These are phyloP conservation scores for Pseudoneurospora amorphoporcata DNA, from an alignment of 495 filamentous ascomycete species.

Conservation along the genomic window DNA sequence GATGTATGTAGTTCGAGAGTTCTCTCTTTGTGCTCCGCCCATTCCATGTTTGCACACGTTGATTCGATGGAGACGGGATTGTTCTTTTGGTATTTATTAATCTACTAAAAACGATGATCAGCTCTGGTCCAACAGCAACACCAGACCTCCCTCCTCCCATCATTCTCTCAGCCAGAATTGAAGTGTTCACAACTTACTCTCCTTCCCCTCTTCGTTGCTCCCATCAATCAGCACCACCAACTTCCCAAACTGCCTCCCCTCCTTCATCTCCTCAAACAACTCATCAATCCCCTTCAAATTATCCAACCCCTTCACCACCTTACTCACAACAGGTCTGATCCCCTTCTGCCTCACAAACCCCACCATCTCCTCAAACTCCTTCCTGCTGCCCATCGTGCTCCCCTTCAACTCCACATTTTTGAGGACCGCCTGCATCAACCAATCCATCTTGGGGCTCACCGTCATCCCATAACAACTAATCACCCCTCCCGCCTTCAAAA, in stretches of 20 bases:
- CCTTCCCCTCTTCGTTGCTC: slow-evolving; percentile 3
- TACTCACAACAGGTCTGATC: slow-evolving; percentile 54
- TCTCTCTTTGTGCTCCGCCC: background rate
- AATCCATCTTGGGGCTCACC: slow-evolving; percentile 59
- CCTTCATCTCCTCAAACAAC: slow-evolving; percentile 66
- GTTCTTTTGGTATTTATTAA: background rate
- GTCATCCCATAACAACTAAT: slow-evolving; percentile 74
- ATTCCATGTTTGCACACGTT: no score
- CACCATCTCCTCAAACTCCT: slow-evolving; percentile 69
- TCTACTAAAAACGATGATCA: background rate
- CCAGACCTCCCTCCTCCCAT: background rate
- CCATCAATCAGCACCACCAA: slow-evolving; percentile 45
- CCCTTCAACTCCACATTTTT: slow-evolving; percentile 66
- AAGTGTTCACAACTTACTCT: background rate
- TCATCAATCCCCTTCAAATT: slow-evolving; percentile 55
- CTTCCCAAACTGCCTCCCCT: slow-evolving; percentile 70
- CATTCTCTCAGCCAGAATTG: background rate
- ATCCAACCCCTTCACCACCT: slow-evolving; percentile 52
- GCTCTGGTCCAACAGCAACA: background rate
- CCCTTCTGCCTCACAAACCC: slow-evolving; percentile 54
- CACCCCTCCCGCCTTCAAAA: slow-evolving; percentile 55
- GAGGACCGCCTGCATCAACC: slow-evolving; percentile 57
- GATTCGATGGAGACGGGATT: background rate
- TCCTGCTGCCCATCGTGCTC: slow-evolving; percentile 65
- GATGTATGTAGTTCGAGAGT: background rate